Conservation (phyloP, 2,329 filamentous ascomycete species). For the Clonostachys rhizophaga region DNA sequence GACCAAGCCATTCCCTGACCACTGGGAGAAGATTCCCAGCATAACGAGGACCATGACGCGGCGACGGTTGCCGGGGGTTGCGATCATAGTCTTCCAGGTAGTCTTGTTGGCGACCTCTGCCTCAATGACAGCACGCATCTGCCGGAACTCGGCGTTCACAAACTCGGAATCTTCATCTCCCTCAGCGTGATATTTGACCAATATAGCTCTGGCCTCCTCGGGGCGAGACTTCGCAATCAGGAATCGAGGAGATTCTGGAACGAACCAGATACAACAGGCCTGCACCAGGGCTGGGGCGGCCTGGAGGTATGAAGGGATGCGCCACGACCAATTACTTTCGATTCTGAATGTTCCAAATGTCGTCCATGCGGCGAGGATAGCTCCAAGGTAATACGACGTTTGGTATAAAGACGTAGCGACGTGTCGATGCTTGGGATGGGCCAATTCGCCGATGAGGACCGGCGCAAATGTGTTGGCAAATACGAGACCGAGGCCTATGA, state of each 20-base stretch:
- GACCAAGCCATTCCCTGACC: slow-evolving; percentile 18
- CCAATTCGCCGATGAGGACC: slow-evolving; percentile 53
- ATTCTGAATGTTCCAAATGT: slow-evolving; percentile 40
- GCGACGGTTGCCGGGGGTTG: slow-evolving; percentile 14
- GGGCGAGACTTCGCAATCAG: slow-evolving; percentile 27
- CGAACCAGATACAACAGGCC: slow-evolving; percentile 44
- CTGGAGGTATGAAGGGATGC: slow-evolving; percentile 41
- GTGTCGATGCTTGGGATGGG: slow-evolving; percentile 55
- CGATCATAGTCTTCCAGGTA: slow-evolving; percentile 4
- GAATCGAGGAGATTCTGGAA: slow-evolving; percentile 59
- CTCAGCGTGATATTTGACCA: slow-evolving; percentile 45
- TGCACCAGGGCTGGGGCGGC: slow-evolving; percentile 33
- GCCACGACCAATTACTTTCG: slow-evolving; percentile 30
- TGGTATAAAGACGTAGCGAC: slow-evolving; percentile 54
- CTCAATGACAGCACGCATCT: slow-evolving; percentile 30
- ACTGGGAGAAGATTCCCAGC: slow-evolving; percentile 34
- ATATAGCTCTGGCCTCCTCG: slow-evolving; percentile 44
- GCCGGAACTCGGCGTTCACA: slow-evolving; percentile 45
- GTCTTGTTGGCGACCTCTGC: slow-evolving; percentile 17
- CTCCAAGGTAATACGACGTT: slow-evolving; percentile 48
- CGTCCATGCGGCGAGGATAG: slow-evolving; percentile 42
- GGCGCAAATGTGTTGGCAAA: slow-evolving; percentile 55
- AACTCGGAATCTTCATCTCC: slow-evolving; percentile 48
- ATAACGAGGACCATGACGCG: slow-evolving; percentile 41
- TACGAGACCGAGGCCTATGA: slow-evolving; percentile 54